Percentiles rank a stretch among this genome's conserved stretches.
Conservation (phyloP, 176 grass and related monocot species). For the Triticum dicoccoides region DNA sequence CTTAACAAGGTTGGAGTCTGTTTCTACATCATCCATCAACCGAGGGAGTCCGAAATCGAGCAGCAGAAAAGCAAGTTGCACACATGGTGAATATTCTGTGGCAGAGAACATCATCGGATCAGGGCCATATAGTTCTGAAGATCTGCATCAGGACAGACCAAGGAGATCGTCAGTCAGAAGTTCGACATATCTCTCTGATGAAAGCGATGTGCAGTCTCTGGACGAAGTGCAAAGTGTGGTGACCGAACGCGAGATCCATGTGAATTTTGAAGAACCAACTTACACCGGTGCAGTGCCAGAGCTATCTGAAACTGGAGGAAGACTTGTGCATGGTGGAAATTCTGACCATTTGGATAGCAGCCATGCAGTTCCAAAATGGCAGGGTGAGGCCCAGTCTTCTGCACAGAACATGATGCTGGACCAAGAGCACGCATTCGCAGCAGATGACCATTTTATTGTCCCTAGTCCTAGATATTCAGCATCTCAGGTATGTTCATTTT, state of each 20-base stretch:
- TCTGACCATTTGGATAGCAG: not conserved
- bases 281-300: slow-evolving; percentile 22
- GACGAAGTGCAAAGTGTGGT: slow-evolving; percentile 29
- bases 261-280: slow-evolving; percentile 59
- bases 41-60: slow-evolving; percentile 14
- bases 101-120: slow-evolving; percentile 38
- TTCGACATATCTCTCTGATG: not conserved
- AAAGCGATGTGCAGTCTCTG: not conserved
- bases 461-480: not conserved
- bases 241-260: slow-evolving; percentile 64
- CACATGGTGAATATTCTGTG: slow-evolving; percentile 39
- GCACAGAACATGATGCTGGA: slow-evolving; percentile 7
- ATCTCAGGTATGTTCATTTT: slow-evolving; percentile 30
- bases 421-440: slow-evolving; percentile 1
- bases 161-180: slow-evolving; percentile 16
- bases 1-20: slow-evolving; percentile 43
- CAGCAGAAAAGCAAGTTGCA: slow-evolving; percentile 35
- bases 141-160: not conserved
- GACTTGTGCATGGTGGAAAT: slow-evolving; percentile 22
- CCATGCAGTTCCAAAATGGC: slow-evolving; percentile 5
- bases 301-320: slow-evolving; percentile 25
- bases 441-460: not conserved
- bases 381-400: not conserved
- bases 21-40: slow-evolving; percentile 45
- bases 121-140: slow-evolving; percentile 24